phyloP scores from a whole-genome alignment of 2,329 filamentous ascomycete species.

The Fusarium pseudoanthophilum region DNA sequence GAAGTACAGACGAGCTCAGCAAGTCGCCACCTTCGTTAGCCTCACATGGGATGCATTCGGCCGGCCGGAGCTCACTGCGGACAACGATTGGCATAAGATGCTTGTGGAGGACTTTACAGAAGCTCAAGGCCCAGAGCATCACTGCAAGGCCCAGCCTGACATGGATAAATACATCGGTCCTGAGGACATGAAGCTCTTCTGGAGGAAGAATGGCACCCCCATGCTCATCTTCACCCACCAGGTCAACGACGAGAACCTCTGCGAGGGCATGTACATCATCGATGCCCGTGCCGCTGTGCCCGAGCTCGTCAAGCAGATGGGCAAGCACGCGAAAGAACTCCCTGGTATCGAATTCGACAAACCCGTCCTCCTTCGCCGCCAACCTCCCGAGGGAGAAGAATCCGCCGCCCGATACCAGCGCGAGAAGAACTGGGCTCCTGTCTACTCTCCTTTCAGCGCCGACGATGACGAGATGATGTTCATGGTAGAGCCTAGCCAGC shows the following conservation, averaged over 20 bases:
- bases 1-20: conserved; percentile 36
- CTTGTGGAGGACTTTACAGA: conserved; percentile 35
- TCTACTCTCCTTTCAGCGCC: conserved; percentile 28
- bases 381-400: conserved; percentile 31
- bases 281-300: conserved; percentile 37
- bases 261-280: conserved; percentile 38
- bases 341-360: conserved; percentile 33
- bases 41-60: conserved; percentile 33
- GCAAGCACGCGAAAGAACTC: conserved; percentile 31
- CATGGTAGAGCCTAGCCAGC: conserved; percentile 37
- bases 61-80: conserved; percentile 32
- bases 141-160: conserved; percentile 35
- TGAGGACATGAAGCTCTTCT: conserved; percentile 41
- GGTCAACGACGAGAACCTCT: conserved; percentile 38
- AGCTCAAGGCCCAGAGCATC: conserved; percentile 32
- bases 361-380: conserved; percentile 30
- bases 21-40: conserved; percentile 37
- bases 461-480: conserved; percentile 41
- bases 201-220: conserved; percentile 37
- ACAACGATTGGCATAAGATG: conserved; percentile 36
- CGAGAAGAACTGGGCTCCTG: conserved; percentile 40
- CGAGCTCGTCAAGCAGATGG: conserved; percentile 29
- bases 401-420: conserved; percentile 29
- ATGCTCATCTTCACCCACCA: conserved; percentile 41
- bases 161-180: conserved; percentile 43